Base-by-base conservation (phyloP, 2,329 filamentous ascomycete species). In the Penicillium vulpinum region DNA sequence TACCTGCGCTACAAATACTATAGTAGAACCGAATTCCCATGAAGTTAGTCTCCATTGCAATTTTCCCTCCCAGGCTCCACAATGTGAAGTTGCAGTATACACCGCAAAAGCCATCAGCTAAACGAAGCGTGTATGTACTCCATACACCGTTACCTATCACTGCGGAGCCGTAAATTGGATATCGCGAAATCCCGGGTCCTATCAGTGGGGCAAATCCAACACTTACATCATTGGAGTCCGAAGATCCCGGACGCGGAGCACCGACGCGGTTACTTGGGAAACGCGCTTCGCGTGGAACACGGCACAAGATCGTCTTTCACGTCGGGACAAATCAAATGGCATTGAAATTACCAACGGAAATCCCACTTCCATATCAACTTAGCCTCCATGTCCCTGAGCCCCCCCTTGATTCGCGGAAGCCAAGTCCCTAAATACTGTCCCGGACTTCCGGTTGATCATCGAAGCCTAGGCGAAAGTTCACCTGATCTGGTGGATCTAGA, bases 211-310 rank as follows among this genome's bases (percentile, higher is more conserved):
- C 62, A 9, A 33, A 61, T 46, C 47, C 53, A 51, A 22, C 45
- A 16, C 41, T 46, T 59, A 56, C 58, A 62, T 61, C 60, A 62
- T 60, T 54, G 55, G 46, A 53, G 39, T 51, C 51, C 51, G 62
- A 60, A 29, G 58, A 62, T 60, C 62, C 58, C 52, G 56, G 62
- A 62, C 59, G 63, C 59, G 58, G 45, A 64, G 58, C 38, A 45
- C 46, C 54, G 53, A 64, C 64, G 62, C 66, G 66, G 66, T 68
- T 68, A 67, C 66, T 68, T 64, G 45, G 66, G 66, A 64, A 67
- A 68, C 66, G 62, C 64, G 62, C 61, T 53, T 60, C 56, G 56
- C 59, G 57, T 49, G 44, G 45, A 51, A 61, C 29, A 46, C 52
- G 56, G 50, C 44, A 49, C 33, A 40, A 33, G 11, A 35, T 54